phyloP scores from a whole-genome alignment of 768 basidiomycete genomes.

The Tulasnella sp. region DNA sequence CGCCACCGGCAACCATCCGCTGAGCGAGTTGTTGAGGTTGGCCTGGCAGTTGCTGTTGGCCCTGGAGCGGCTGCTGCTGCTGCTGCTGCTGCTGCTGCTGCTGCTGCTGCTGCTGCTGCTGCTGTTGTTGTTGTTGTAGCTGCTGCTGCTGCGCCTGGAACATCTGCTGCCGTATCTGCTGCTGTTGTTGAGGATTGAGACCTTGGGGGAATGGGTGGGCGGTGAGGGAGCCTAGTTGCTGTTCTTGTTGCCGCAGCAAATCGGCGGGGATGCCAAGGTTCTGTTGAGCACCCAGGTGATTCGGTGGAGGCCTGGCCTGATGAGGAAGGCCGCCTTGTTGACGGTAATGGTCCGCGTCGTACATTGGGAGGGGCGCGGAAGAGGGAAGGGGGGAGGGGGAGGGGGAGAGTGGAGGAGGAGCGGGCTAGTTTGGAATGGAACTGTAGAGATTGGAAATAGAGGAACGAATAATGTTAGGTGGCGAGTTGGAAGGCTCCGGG shows the following conservation, averaged over 20 bases:
- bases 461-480: neutral
- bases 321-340: neutral
- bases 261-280: neutral
- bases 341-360: neutral
- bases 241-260: neutral
- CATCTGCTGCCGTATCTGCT: neutral
- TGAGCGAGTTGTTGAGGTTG: neutral
- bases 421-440: neutral
- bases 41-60: neutral
- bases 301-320: slow-evolving; percentile 3
- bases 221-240: neutral
- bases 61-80: neutral
- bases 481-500: too few relatives aligned
- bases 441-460: neutral
- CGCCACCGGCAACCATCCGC: neutral
- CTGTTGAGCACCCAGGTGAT: neutral
- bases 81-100: slow-evolving; percentile 9
- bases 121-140: neutral
- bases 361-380: neutral
- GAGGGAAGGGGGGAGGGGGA: neutral
- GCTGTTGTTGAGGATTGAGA: neutral
- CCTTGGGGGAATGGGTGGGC: neutral
- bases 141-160: neutral
- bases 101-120: neutral
- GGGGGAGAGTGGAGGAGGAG: neutral